Base-by-base conservation (phyloP, 257 asterid genomes). In the Jaltomata sinuosa region DNA sequence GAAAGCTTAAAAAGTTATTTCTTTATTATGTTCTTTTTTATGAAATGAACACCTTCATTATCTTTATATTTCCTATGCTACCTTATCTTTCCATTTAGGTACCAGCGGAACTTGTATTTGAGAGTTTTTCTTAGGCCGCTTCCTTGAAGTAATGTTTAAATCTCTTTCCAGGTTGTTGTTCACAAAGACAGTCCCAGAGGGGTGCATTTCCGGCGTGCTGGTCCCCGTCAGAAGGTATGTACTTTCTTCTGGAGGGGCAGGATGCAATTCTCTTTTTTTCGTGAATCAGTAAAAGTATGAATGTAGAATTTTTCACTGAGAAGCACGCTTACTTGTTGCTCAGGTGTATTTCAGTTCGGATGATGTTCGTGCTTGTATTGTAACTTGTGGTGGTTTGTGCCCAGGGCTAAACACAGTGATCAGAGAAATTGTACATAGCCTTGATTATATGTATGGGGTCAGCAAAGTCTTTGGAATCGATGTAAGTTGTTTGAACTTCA, bases 171-270 rank as follows among this genome's bases (percentile, higher is more conserved):
- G 99, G 86, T 92, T 81, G 99, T 96, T 84, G 96, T 92, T 86
- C 99, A 96, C 78, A 96, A 92, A 91, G 96, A 94, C 85, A 87
- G 95, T 89, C 96, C 98, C 22, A 93, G 98, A 85, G 99, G 98
- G 82, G 61, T 93, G 89, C 99, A 96, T 90, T 94, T 96, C 87
- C 94, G 98, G 71, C 94, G 99, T 22, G 98, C 99, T 85, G 99
- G 99, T 86, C 98, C 98, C 50, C 98, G 99, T 47, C 93, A 94
- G 88, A 94, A 92, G 98, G 99, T 92, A 89, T 65, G 80, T 27
- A 77, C 11, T 29, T 82, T 50, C 50, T 45, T 47, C 79, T 61
- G 27, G 61, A 3, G 19, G 25, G 34, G 1, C 16, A 9, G 6
- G 38, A 49, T 12, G 38, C 62, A 81, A 16, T 25, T 62, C 29